Conservation (phyloP, 2,329 filamentous ascomycete species). For the Tolypocladium inflatum region DNA sequence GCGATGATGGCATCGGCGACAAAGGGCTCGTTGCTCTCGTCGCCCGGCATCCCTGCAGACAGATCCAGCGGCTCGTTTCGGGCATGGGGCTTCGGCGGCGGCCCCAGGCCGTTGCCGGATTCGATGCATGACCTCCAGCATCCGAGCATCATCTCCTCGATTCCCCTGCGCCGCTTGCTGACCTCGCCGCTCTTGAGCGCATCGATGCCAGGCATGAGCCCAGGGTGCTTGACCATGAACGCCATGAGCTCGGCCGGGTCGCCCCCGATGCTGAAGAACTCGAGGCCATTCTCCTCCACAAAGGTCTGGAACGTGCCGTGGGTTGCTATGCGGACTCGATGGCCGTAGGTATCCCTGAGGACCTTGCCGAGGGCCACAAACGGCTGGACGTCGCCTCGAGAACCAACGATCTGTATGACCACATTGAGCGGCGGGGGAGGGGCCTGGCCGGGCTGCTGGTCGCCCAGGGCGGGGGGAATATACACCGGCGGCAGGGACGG, state of each 20-base stretch:
- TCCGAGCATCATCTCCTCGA: conserved; percentile 70
- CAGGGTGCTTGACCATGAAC: conserved; percentile 86
- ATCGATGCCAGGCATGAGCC: conserved; percentile 74
- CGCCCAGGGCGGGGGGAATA: conserved; percentile 63
- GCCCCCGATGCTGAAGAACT: conserved; percentile 70
- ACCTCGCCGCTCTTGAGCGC: conserved; percentile 70
- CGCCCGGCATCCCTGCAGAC: conserved; percentile 24
- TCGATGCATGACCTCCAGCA: conserved; percentile 85
- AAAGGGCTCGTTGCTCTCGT: conserved; percentile 49
- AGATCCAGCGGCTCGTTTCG: conserved; percentile 36
- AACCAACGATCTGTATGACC: conserved; percentile 67
- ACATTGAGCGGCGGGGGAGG: conserved; percentile 55
- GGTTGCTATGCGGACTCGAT: conserved; percentile 65
- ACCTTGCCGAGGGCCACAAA: conserved; percentile 62
- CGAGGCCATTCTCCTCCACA: conserved; percentile 59
- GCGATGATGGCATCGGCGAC: conserved; percentile 76
- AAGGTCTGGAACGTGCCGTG: conserved; percentile 60
- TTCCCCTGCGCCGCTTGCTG: conserved; percentile 61
- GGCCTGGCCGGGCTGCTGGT: conserved; percentile 46
- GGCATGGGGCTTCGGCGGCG: conserved; percentile 34
- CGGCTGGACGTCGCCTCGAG: conserved; percentile 66
- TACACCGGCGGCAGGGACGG: conserved; percentile 54
- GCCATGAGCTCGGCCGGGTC: conserved; percentile 72
- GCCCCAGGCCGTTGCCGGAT: conserved; percentile 56
- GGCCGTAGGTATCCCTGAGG: conserved; percentile 54